phyloP scores from a whole-genome alignment of 73 alveolate species.

The Tetrahymena malaccensis region DNA sequence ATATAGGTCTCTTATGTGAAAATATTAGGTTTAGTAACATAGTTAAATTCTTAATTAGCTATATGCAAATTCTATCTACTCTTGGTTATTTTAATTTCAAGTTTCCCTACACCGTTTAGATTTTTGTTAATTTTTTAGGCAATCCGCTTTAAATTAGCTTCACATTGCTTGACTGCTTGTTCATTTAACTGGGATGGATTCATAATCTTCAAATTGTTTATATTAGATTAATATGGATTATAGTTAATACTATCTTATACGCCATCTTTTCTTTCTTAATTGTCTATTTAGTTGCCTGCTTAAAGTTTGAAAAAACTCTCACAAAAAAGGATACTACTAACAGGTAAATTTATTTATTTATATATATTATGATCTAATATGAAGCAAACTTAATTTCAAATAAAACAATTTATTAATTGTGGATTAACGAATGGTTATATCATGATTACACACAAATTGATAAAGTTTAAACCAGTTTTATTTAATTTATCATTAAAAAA shows the following conservation, averaged over 20 bases:
- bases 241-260: not conserved
- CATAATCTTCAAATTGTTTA: not conserved
- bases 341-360: not conserved
- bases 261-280: not conserved
- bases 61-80: not conserved
- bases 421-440: too few species aligned
- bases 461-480: too few species aligned
- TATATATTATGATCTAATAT: too few species aligned
- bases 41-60: not conserved
- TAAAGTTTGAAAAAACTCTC: not conserved
- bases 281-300: not conserved
- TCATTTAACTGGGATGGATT: not conserved
- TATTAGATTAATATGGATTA: not conserved
- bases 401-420: too few species aligned
- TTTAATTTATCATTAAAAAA: too few species aligned
- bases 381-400: too few species aligned
- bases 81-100: not conserved
- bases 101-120: not conserved
- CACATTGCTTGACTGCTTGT: not conserved
- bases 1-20: not conserved
- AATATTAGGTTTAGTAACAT: not conserved
- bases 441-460: too few species aligned
- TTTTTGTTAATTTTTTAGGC: not conserved
- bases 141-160: not conserved
- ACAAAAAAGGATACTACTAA: not conserved